Percentiles rank a stretch among this genome's conserved stretches.
Conservation (phyloP, 2,329 filamentous ascomycete genomes). For the Fusarium pilosicola region DNA sequence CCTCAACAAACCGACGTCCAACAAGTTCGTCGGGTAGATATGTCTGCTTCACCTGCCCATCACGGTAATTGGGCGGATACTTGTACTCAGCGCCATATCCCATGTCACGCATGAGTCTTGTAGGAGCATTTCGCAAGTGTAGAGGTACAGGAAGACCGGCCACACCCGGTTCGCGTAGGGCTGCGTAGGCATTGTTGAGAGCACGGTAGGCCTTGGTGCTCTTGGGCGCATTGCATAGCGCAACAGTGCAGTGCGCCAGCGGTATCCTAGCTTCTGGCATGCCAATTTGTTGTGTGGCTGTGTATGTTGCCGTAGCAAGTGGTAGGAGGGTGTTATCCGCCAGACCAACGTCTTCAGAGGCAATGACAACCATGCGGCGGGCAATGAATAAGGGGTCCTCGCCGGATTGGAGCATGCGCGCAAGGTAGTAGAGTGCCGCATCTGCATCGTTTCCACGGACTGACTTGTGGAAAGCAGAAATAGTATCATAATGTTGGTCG, state of each 20-base stretch:
- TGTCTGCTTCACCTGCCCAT: conserved; percentile 84
- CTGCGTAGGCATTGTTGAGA: conserved; percentile 81
- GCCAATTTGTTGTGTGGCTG: conserved; percentile 90
- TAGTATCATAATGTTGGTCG: conserved; percentile 97
- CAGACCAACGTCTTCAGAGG: conserved; percentile 91
- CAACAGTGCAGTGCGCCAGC: conserved; percentile 86
- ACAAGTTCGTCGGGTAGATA: conserved; percentile 84
- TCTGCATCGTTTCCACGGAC: conserved; percentile 88
- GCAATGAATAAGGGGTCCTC: conserved; percentile 95
- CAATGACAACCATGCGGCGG: conserved; percentile 91
- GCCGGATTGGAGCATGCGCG: conserved; percentile 93
- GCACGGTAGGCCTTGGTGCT: conserved; percentile 87
- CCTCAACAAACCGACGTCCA: conserved; percentile 80
- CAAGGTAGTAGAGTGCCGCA: conserved; percentile 92
- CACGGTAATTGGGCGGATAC: conserved; percentile 90
- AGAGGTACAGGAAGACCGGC: conserved; percentile 84
- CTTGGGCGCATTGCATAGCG: conserved; percentile 83
- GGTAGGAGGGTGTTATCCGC: conserved; percentile 86
- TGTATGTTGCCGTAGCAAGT: conserved; percentile 86
- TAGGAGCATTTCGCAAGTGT: conserved; percentile 92
- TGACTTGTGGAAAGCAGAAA: conserved; percentile 96
- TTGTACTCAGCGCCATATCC: conserved; percentile 94
- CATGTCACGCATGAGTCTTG: conserved; percentile 89
- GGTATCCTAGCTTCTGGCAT: conserved; percentile 96
- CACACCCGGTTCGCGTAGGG: conserved; percentile 83